Base-by-base conservation (phyloP, 345 rosid genomes). In the Trapa bicornis region DNA sequence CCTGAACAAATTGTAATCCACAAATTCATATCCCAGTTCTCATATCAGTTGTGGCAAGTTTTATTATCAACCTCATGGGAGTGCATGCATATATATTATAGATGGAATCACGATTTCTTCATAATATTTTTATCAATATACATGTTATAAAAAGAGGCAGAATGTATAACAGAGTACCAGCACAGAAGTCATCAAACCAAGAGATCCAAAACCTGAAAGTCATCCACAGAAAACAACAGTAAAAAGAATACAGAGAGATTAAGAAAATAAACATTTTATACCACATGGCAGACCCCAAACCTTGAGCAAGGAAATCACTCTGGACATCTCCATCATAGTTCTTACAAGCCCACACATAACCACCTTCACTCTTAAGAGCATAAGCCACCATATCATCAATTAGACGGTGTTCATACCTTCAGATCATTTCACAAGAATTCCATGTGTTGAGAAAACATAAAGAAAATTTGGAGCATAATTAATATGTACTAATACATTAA, bases 161-260 rank as follows among this genome's bases (percentile, higher is more conserved):
- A 22, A 22, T 22, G 37, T 35, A 15, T 17, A 39, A 50, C 60
- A 58, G 13, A n/a, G 57, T 87, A 90, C 99, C 96, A 94, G 76
- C 39, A 94, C 99, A 58, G 99, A 91, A 64, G 97, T 91, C 99
- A 94, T 94, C 86, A 94, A 76, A 73, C 99, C 99, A 76, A 94
- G 99, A 66, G 97, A 94, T 39, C 99, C 99, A 68, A 91, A 94
- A 32, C 99, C 98, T 92, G 66, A 67, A 71, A 67, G 66, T 36
- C 22, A 52, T 63, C 71, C 70, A 1, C 43, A 68, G 66, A 22
- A 12, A 73, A 61, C 35, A 63, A 66, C 15, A 14, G 29, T 43
- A 42, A 45, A 42, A 32, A 7, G 50, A 41, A 17, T 5, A 22
- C 29, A 37, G 41, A 48, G 38, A 41, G 37, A 33, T 45, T 42